Base-by-base conservation (phyloP, 805 yeast species). In the Komagataella pastoris region DNA sequence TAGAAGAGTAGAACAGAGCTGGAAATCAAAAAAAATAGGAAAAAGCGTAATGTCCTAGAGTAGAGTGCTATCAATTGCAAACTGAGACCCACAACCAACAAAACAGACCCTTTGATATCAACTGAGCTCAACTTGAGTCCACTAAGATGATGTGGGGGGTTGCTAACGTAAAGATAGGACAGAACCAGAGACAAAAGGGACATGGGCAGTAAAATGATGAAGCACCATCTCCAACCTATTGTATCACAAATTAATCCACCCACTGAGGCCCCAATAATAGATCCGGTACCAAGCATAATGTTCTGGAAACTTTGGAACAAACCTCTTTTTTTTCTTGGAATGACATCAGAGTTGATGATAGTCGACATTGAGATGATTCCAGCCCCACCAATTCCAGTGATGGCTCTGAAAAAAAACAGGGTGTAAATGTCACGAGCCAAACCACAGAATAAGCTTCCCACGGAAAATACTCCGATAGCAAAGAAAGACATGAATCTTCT, bases 301-400 rank as follows among this genome's bases (percentile, higher is more conserved):
- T 88, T 88, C 43, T 84, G 85, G 50, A 85, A 63, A 0, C 97
- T 97, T 62, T 89, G 97, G 64, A 79, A 87, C 40, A 86, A 65
- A 2, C 95, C 95, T 53, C 97, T 72, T 47, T 83, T 79, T 52
- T 91, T 73, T 54, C 85, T 73, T 2, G 93, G 82, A 30, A 89
- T 82, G 48, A 87, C 70, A 64, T 88, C 96, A 24, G 88, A 79
- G 57, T 83, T 75, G 3, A 88, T 74, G 52, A 88, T 84, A 5
- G 95, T 82, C 17, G 87, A 76, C 57, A 87, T 68, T 0, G 90
- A 75, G 50, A 83, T 80, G 60, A 88, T 76, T 0, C 96, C 96
- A 5, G 95, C 93, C 8, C 93, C 96, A 19, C 96, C 96, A 52
- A 85, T 75, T 17, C 96, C 96, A 24, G 95, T 81, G 50, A 88